Evolutionary conservation across 257 asterid species (phyloP).

Genomic region (Solanum lycopersicoides): DNA sequence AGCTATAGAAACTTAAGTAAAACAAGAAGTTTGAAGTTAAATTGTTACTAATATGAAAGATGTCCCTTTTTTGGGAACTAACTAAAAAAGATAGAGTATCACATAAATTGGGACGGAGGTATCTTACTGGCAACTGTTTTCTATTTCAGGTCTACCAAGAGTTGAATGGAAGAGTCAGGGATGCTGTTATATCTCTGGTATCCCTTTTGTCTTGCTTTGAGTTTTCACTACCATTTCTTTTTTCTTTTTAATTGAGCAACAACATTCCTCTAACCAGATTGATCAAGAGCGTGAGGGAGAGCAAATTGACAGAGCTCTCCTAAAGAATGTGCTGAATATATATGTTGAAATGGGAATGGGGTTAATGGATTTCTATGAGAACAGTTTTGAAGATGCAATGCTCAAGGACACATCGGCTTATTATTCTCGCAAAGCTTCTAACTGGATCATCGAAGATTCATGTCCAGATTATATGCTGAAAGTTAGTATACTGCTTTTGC

Average conservation of each 20-base stretch:
- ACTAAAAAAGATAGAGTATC: background rate
- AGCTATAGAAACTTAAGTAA: background rate
- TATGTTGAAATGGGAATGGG: slow-evolving; percentile 99
- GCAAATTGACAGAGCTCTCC: slow-evolving; percentile 85
- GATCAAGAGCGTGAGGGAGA: slow-evolving; percentile 97
- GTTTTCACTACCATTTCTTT: background rate
- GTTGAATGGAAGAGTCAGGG: slow-evolving; percentile 72
- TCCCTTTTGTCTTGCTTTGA: slow-evolving; percentile 3
- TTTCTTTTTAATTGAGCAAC: background rate
- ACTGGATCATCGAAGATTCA: slow-evolving; percentile 94
- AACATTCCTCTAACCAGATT: slow-evolving; percentile 33
- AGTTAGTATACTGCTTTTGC: slow-evolving; percentile 21
- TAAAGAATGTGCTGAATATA: slow-evolving; percentile 85
- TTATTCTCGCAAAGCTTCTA: slow-evolving; percentile 96
- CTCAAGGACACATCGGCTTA: slow-evolving; percentile 78
- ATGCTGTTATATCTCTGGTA: slow-evolving; percentile 93
- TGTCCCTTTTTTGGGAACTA: background rate
- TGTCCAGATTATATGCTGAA: slow-evolving; percentile 97
- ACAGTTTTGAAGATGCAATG: slow-evolving; percentile 83
- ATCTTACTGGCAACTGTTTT: background rate
- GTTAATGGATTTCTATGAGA: slow-evolving; percentile 72
- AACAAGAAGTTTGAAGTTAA: background rate
- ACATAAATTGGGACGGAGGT: background rate
- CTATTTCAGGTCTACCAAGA: slow-evolving; percentile 75
- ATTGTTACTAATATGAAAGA: background rate